These are phyloP conservation scores for Candida tetrigidarum DNA, from an alignment of 1,139 yeast genomes.

Conservation along the genomic window DNA sequence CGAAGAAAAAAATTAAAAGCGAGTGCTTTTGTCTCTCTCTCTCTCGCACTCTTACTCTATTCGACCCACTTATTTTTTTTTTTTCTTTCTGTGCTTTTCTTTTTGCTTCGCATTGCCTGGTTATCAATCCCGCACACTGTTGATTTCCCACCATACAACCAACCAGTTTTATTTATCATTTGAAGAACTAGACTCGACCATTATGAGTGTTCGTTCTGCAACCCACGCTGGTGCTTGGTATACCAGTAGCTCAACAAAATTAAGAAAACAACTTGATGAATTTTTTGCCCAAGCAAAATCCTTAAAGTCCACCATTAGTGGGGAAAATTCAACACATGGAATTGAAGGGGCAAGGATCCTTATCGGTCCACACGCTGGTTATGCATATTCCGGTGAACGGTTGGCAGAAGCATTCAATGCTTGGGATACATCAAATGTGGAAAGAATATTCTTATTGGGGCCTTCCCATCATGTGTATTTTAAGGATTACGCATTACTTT, in stretches of 20 bases:
- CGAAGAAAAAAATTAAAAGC: too few species aligned
- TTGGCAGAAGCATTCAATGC: constrained; percentile 78
- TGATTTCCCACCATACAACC: too few species aligned
- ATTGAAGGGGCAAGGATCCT: constrained; percentile 64
- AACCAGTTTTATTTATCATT: too few species aligned
- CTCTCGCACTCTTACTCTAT: too few species aligned
- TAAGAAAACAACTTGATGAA: constrained; percentile 53
- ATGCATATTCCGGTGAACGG: constrained; percentile 75
- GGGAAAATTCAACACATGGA: constrained; percentile 17
- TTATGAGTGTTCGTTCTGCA: constrained; percentile 52
- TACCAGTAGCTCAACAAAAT: constrained; percentile 42
- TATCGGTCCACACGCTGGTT: constrained; percentile 88
- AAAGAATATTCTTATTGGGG: constrained; percentile 79
- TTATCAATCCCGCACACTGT: too few species aligned
- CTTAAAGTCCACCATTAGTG: constrained; percentile 11
- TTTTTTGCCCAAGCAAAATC: constrained; percentile 36
- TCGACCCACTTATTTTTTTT: background rate
- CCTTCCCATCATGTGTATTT: constrained; percentile 96
- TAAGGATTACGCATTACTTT: constrained; percentile 58
- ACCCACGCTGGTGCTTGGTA: constrained; percentile 96
- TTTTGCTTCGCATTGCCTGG: too few species aligned
- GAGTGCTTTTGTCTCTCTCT: background rate
- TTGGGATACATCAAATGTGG: constrained; percentile 62
- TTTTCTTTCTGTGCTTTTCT: too few species aligned
- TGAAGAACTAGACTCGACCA: background rate